phyloP scores from a whole-genome alignment of 2,329 filamentous ascomycete genomes.

The Diaporthe helianthi region DNA sequence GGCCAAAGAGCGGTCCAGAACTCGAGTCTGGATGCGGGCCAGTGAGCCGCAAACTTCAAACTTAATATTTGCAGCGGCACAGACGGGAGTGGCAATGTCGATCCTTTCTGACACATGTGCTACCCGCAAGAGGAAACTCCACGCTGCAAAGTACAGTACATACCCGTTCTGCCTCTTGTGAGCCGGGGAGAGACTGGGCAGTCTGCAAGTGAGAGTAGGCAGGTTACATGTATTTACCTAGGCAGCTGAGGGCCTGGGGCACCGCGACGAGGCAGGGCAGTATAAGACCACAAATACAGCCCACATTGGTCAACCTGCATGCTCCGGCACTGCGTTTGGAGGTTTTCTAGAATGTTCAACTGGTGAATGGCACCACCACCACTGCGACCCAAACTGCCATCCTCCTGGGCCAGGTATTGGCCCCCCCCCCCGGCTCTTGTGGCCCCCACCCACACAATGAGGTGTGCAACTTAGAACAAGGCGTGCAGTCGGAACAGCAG shows the following conservation, averaged over 20 bases:
- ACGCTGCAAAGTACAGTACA: neutral
- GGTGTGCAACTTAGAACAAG: neutral
- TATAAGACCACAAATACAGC: neutral
- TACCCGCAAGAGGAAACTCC: neutral
- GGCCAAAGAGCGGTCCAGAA: constrained; percentile 6
- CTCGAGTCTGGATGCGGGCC: neutral
- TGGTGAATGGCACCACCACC: neutral
- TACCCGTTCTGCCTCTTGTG: neutral
- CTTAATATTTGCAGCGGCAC: constrained; percentile 3
- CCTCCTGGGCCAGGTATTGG: neutral
- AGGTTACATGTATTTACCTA: too few relatives aligned
- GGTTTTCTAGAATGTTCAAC: constrained; percentile 7
- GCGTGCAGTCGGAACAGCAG: constrained; percentile 4
- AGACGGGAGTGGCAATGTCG: constrained; percentile 23
- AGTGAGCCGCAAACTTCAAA: constrained; percentile 21
- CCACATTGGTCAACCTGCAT: neutral
- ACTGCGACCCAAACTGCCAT: neutral
- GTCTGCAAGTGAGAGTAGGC: too few relatives aligned
- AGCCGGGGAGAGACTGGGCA: constrained; percentile 1
- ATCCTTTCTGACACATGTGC: constrained; percentile 9
- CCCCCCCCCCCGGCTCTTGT: neutral
- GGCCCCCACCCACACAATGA: too few relatives aligned
- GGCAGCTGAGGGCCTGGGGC: constrained; percentile 1
- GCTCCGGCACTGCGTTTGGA: neutral
- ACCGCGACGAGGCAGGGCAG: neutral